Percentiles rank a stretch among this genome's conserved stretches.
phyloP scores from a whole-genome alignment of 1,284 basidiomycete genomes.

The Neotropicomus parvogracilis region DNA sequence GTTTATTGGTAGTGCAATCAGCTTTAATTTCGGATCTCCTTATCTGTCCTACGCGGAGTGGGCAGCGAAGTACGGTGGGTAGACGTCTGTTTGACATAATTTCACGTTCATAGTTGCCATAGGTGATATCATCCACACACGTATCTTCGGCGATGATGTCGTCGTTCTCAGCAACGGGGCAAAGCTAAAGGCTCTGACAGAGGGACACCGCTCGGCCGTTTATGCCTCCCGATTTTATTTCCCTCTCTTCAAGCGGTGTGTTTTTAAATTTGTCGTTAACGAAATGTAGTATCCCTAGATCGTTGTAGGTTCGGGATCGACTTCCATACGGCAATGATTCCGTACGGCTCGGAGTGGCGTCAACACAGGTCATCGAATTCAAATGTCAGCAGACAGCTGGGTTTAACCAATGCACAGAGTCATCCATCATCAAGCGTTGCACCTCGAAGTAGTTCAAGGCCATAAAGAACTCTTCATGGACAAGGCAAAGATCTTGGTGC shows the following conservation, averaged over 20 bases:
- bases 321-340: slow-evolving; percentile 9
- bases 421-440: slow-evolving; percentile 6
- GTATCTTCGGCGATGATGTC: slow-evolving; percentile 4
- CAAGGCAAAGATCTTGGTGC: neutral
- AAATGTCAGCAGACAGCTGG: neutral
- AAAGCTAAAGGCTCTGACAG: slow-evolving; percentile 3
- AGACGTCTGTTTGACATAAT: neutral
- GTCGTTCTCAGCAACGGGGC: neutral
- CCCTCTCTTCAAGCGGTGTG: slow-evolving; percentile 5
- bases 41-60: slow-evolving; percentile 3
- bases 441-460: slow-evolving; percentile 1
- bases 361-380: slow-evolving; percentile 4
- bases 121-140: slow-evolving; percentile 4
- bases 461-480: slow-evolving; percentile 2
- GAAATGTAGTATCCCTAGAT: neutral
- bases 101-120: neutral
- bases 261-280: too few species aligned
- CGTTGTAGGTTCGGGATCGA: slow-evolving; percentile 3
- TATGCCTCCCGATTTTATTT: slow-evolving; percentile 3
- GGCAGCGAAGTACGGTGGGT: slow-evolving; percentile 2
- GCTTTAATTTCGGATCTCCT: slow-evolving; percentile 1
- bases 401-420: neutral
- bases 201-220: slow-evolving; percentile 1
- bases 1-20: neutral
- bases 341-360: slow-evolving; percentile 6